A percentile compares a stretch with the other conserved stretches of the same genome.
Evolutionary conservation across 768 basidiomycete genomes (phyloP).

Genomic region (Leccinum uliginosum): DNA sequence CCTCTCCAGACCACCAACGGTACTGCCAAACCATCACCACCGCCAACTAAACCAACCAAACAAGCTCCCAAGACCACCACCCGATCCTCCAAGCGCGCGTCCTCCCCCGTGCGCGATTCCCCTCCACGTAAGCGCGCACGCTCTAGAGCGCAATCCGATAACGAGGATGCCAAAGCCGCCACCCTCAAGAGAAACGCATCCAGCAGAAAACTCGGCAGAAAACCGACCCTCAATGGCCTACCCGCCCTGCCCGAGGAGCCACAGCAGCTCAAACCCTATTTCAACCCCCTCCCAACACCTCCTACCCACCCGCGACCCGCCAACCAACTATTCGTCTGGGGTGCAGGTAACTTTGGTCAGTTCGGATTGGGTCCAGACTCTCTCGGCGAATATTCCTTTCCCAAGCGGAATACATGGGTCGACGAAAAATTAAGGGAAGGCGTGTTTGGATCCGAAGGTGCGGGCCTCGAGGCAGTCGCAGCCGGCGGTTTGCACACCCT

Average conservation of each 20-base stretch:
- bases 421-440: constrained; percentile 71
- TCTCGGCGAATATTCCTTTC: constrained; percentile 70
- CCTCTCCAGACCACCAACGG: constrained; percentile 28
- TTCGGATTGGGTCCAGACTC: constrained; percentile 82
- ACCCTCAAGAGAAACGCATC: constrained; percentile 25
- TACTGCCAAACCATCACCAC: constrained; percentile 27
- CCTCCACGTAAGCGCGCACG: constrained; percentile 45
- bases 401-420: constrained; percentile 73
- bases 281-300: constrained; percentile 62
- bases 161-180: constrained; percentile 36
- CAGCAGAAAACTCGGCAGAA: constrained; percentile 26
- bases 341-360: constrained; percentile 92
- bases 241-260: constrained; percentile 29
- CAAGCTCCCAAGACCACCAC: constrained; percentile 20
- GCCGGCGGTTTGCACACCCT: constrained; percentile 89
- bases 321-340: constrained; percentile 79
- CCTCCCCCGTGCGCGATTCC: constrained; percentile 44
- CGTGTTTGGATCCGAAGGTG: constrained; percentile 62
- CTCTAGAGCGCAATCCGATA: constrained; percentile 37
- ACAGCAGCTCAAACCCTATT: constrained; percentile 50
- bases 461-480: constrained; percentile 77
- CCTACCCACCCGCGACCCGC: constrained; percentile 58
- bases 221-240: constrained; percentile 30
- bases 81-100: constrained; percentile 44
- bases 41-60: constrained; percentile 7